phyloP scores from a whole-genome alignment of 352 stramenopile species.

The Phytophthora foliorum region DNA sequence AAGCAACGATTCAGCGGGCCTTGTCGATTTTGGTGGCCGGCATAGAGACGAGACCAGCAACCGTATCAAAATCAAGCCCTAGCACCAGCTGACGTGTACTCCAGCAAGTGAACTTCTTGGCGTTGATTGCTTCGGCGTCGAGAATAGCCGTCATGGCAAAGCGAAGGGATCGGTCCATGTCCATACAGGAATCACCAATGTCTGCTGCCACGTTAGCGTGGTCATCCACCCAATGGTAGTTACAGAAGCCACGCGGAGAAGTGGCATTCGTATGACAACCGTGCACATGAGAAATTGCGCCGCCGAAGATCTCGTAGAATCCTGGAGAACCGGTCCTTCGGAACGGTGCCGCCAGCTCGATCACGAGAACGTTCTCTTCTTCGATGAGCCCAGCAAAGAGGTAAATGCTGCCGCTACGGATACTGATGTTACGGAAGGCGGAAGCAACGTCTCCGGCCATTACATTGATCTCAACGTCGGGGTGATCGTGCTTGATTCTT shows the following conservation, averaged over 20 bases:
- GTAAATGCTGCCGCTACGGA: slow-evolving; percentile 22
- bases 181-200: too few relatives aligned
- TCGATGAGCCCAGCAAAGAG: slow-evolving; percentile 14
- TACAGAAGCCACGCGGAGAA: slow-evolving; percentile 7
- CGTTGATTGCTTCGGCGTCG: too few relatives aligned
- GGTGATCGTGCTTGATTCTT: not conserved
- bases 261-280: too few relatives aligned
- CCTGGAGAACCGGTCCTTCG: slow-evolving; percentile 17
- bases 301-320: slow-evolving; percentile 24
- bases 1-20: not conserved
- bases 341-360: slow-evolving; percentile 16
- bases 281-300: slow-evolving; percentile 9
- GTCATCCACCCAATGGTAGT: slow-evolving; percentile 24
- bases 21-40: slow-evolving; percentile 1
- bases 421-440: slow-evolving; percentile 11
- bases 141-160: too few relatives aligned
- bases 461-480: not conserved
- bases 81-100: too few relatives aligned
- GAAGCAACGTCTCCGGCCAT: slow-evolving; percentile 12
- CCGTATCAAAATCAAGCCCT: too few relatives aligned
- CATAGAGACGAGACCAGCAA: too few relatives aligned
- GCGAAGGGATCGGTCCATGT: too few relatives aligned
- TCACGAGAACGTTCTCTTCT: slow-evolving; percentile 20
- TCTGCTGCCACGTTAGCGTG: slow-evolving; percentile 25
- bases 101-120: too few relatives aligned